Evolutionary conservation across 179 eudicot species (phyloP), one percentile per base, ranked within the genome.

Genomic region (Actinidia chinensis): DNA sequence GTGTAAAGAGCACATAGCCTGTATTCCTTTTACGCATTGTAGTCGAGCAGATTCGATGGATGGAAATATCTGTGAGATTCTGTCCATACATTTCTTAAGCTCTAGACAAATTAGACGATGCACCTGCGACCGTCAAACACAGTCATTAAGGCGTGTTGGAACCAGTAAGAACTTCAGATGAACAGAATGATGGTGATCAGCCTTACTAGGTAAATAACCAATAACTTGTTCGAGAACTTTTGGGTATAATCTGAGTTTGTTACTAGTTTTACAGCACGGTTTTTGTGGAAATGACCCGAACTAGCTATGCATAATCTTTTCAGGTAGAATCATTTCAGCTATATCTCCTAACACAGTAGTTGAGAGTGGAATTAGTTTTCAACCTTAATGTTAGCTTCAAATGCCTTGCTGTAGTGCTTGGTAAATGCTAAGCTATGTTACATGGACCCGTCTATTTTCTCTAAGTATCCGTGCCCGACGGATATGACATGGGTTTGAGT

Each of bases 11-110:
- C 89, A 87, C 74, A 92, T 90, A 25, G 91, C 86, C 55, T 85
- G 72, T 33, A 92, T 87, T 79, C 97, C 97, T 33, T 85, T 63
- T 8, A 85, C 66, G 79, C 90, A 89, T 42, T 91, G 81, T 68
- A 95, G 97, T 14, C 86, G 84, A 69, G 91, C 89, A 73, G 88
- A 90, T 87, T 92, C 97, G 51, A 91, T 88, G 46, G 82, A 86
- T 59, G 90, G 86, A 78, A 83, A 61, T 71, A 89, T 80, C 54
- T 70, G 85, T 23, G 83, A 81, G 78, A 89, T 79, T 73, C 76
- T 76, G 50, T 72, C 86, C 63, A 89, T 85, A 82, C 83, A 63
- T 47, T 71, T 77, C 73, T 80, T 71, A 75, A 91, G 84, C 78
- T 83, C 85, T 76, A 83, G 84, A 78, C 95, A 92, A 83, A 92